phyloP scores from a whole-genome alignment of 306 rosid genomes.

The Prosopis cineraria region DNA sequence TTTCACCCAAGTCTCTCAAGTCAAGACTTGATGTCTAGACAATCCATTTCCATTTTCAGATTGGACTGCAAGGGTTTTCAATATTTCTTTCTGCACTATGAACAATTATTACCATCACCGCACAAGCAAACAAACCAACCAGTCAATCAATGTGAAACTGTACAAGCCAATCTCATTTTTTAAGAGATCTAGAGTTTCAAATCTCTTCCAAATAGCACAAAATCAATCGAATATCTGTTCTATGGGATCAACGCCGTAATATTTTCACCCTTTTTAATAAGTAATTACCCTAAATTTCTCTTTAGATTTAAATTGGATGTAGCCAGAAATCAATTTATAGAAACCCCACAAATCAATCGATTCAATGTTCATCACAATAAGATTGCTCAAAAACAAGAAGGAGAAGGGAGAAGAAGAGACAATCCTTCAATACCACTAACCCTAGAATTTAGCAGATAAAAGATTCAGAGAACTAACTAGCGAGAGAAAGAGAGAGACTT shows the following conservation, averaged over 20 bases:
- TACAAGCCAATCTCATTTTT: conserved; percentile 4
- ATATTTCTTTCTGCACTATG: conserved; percentile 6
- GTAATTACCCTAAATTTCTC: conserved; percentile 28
- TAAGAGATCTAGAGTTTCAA: not conserved
- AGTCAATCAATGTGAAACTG: not conserved
- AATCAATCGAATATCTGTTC: not conserved
- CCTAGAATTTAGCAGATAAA: conserved; percentile 20
- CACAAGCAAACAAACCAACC: not conserved
- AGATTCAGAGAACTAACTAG: conserved; percentile 10
- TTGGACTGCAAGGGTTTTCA: not conserved
- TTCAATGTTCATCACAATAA: conserved; percentile 17
- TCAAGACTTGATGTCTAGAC: not conserved
- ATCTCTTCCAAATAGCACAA: not conserved
- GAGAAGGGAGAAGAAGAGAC: not conserved
- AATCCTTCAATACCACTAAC: conserved; percentile 12
- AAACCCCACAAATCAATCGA: conserved; percentile 19
- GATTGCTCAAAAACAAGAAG: not conserved
- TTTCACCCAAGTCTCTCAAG: conserved; percentile 11
- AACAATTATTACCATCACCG: not conserved
- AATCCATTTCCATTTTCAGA: conserved; percentile 2
- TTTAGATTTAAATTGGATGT: not conserved
- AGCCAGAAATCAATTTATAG: conserved; percentile 28
- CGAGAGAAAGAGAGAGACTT: conserved; percentile 30
- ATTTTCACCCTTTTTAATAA: not conserved
- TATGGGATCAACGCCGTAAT: not conserved